phyloP scores from a whole-genome alignment of 164 flowering plant genomes.

The Vitis cinerea region DNA sequence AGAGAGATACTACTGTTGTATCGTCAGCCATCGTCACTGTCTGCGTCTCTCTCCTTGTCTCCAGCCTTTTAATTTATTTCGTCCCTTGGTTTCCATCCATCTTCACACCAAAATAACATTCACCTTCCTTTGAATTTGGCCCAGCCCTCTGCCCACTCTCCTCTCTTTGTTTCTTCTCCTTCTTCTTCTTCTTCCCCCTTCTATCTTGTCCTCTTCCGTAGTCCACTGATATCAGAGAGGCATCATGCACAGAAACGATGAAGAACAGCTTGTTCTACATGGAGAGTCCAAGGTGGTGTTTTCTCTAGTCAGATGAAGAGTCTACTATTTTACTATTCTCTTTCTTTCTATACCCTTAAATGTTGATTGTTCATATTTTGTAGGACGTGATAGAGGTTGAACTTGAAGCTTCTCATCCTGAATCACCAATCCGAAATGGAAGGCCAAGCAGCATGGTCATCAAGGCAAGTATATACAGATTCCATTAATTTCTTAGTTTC shows the following conservation, averaged over 20 bases:
- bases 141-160: too few relatives aligned
- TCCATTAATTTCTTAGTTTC: too few relatives aligned
- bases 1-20: too few relatives aligned
- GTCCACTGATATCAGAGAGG: background rate
- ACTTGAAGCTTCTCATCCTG: constrained; percentile 15
- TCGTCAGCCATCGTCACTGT: too few relatives aligned
- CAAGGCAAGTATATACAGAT: constrained; percentile 19
- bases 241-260: constrained; percentile 12
- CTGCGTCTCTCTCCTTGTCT: too few relatives aligned
- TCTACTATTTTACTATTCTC: background rate
- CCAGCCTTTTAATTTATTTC: too few relatives aligned
- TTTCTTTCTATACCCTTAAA: background rate
- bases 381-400: constrained; percentile 21
- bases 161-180: background rate
- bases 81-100: too few relatives aligned
- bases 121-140: background rate
- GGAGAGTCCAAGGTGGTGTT: constrained; percentile 12
- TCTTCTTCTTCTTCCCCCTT: background rate
- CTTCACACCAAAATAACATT: too few relatives aligned
- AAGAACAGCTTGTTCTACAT: constrained; percentile 4
- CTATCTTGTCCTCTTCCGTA: too few relatives aligned
- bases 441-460: constrained; percentile 43
- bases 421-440: constrained; percentile 22
- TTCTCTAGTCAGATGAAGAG: background rate
- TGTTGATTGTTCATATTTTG: background rate